Evolutionary conservation across 306 rosid genomes (phyloP), one percentile per base, ranked within the genome.

Genomic region (Prosopis cineraria): DNA sequence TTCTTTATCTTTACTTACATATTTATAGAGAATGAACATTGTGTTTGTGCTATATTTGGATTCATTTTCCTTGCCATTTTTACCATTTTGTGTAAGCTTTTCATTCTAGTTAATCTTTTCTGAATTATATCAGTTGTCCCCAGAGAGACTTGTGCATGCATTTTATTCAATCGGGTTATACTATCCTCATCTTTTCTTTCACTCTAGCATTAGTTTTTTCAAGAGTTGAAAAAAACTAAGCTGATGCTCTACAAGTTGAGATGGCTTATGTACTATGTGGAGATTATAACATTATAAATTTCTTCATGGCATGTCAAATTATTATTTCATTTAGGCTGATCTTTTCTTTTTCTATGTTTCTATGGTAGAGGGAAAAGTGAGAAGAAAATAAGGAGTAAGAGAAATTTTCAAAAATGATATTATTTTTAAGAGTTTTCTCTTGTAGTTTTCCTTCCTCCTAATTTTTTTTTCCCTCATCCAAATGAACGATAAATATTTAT

Each of bases 11-110:
- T n/a, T n/a, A n/a, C n/a, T n/a, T n/a, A n/a, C n/a, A n/a, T 80
- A 65, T 47, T 75, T 78, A 68, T 76, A 72, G 75, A 69, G 75
- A 73, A 52, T 69, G 73, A 80, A 77, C 78, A 80, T 74, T 65
- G 76, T 80, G 77, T 78, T 75, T 81, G 40, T 65, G 22, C 3
- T 45, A 37, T 81, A 40, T 76, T 78, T 82, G 76, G 79, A 75
- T 78, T 80, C 72, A 36, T 24, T 79, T 30, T 10, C 11, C 73
- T 72, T 81, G 37, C 44, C 78, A 70, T 74, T 69, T 81, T 75
- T 56, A 63, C 43, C 62, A 64, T 53, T 76, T 47, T 80, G 73
- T 56, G 31, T 30, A 17, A 40, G 58, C 45, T n/a, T n/a, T 68
- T n/a, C n/a, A n/a, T n/a, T n/a, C n/a, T n/a, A n/a, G n/a, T n/a